Evolutionary conservation across 179 eudicot genomes (phyloP), one percentile per base, ranked within the genome.

Genomic region (Pouteria campechiana): DNA sequence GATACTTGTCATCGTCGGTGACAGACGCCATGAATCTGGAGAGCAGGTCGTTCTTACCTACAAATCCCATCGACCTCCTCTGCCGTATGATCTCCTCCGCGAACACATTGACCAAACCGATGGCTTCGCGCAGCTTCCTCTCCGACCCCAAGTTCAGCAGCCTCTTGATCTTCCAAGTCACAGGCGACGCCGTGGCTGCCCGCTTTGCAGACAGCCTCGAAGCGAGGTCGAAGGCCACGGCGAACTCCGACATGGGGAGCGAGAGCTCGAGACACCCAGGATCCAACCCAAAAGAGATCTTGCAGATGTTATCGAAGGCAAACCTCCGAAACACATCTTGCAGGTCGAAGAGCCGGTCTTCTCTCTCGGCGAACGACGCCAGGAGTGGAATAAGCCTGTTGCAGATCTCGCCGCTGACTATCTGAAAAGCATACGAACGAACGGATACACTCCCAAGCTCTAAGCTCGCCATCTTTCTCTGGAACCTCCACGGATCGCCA

Each of bases 401-500:
- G 7, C 61, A 25, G 24, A 74, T 65, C 59, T 80, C 90, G 1
- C 51, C 39, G 6, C 47, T 55, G 33, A 84, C 69, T 9, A 74
- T 70, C 15, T 80, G 64, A 18, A 72, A 67, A 0, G 74, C 69
- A 15, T 71, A 73, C 0, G 78, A 58, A 13, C 72, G 62, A 2
- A 81, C 65, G 0, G 94, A 76, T 34, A 13, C 17, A 6, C 65
- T 64, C 0, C 77, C 71, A 3, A 84, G 86, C 68, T 80, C 94
- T 0, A 77, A 71, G 33, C 76, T 64, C 5, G 85, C 86, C 76
- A 80, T 74, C 65, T 84, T 84, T 31, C 83, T 65, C 28, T 84
- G 94, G 35, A 84, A 77, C 10, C 54, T 55, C 94, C 94, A 84
- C 21, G 38, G 44, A 32, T 84, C 81, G 0, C 94, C 94, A 34